Conservation (phyloP, 2,329 filamentous ascomycete species). For the Chaetomium globosum region DNA sequence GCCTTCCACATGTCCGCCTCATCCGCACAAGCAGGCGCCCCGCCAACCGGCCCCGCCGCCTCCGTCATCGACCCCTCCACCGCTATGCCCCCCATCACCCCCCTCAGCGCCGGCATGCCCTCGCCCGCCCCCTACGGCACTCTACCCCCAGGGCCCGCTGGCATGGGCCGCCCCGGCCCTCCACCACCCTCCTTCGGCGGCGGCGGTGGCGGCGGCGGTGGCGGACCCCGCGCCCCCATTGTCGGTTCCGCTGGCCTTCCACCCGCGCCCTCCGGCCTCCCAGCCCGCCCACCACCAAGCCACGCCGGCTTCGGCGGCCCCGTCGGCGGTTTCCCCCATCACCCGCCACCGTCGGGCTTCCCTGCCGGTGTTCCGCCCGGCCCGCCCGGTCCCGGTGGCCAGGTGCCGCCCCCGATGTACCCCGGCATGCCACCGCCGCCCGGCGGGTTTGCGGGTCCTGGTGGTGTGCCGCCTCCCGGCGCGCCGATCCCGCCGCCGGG, state of each 20-base stretch:
- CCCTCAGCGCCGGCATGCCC: constrained; percentile 37
- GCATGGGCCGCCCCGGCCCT: constrained; percentile 27
- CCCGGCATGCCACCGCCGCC: constrained; percentile 34
- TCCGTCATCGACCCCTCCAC: constrained; percentile 31
- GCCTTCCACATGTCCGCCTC: constrained; percentile 62
- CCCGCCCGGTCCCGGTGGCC: constrained; percentile 6
- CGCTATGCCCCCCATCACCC: constrained; percentile 36
- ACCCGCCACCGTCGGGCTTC: constrained; percentile 40
- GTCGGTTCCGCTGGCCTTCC: constrained; percentile 42
- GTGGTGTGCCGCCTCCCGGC: constrained; percentile 49
- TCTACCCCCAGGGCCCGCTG: constrained; percentile 30
- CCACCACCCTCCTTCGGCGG: constrained; percentile 27
- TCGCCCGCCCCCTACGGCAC: constrained; percentile 30
- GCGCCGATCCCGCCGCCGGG: constrained; percentile 6
- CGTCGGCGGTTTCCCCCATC: constrained; percentile 47
- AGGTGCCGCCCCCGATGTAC: constrained; percentile 37
- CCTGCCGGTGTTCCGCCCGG: constrained; percentile 42
- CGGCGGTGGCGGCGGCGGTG: constrained; percentile 28
- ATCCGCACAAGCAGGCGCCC: constrained; percentile 34
- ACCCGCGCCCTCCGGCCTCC: constrained; percentile 54
- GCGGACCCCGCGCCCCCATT: constrained; percentile 18
- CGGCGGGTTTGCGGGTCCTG: constrained; percentile 36
- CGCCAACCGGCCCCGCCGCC: constrained; percentile 25
- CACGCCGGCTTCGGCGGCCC: constrained; percentile 52
- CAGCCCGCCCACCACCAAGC: constrained; percentile 53